Conservation (phyloP, 2,329 filamentous ascomycete genomes). For the Alternaria incomplexa region DNA sequence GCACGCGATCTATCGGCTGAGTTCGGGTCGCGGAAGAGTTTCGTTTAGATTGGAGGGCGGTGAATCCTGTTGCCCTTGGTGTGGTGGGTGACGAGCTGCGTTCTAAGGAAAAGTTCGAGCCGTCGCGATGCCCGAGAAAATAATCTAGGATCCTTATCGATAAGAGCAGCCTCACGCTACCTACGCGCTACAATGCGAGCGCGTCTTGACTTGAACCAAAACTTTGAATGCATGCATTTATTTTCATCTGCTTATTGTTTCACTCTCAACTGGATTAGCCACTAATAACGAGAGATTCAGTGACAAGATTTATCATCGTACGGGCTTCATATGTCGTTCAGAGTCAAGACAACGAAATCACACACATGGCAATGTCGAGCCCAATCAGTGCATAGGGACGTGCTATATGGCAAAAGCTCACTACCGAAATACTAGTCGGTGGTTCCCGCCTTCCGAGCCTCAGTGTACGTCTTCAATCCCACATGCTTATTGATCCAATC, state of each 20-base stretch:
- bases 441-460: slow-evolving; percentile 18
- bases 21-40: slow-evolving; percentile 4
- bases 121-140: slow-evolving; percentile 10
- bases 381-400: not conserved
- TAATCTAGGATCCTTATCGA: slow-evolving; percentile 16
- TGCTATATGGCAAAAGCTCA: not conserved
- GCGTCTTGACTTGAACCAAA: not conserved
- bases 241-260: not conserved
- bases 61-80: not conserved
- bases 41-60: not conserved
- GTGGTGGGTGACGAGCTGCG: slow-evolving; percentile 4
- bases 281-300: not conserved
- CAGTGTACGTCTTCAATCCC: slow-evolving; percentile 56
- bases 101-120: slow-evolving; percentile 9
- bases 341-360: not conserved
- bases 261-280: not conserved
- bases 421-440: not conserved
- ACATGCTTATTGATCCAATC: slow-evolving; percentile 72
- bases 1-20: not conserved
- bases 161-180: slow-evolving; percentile 4
- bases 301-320: not conserved
- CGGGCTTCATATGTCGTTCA: not conserved
- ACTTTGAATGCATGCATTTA: not conserved
- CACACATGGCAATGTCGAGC: not conserved
- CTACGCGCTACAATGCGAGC: not conserved